Conservation (phyloP, 768 basidiomycete species). For the Psilocybe subaeruginosa region DNA sequence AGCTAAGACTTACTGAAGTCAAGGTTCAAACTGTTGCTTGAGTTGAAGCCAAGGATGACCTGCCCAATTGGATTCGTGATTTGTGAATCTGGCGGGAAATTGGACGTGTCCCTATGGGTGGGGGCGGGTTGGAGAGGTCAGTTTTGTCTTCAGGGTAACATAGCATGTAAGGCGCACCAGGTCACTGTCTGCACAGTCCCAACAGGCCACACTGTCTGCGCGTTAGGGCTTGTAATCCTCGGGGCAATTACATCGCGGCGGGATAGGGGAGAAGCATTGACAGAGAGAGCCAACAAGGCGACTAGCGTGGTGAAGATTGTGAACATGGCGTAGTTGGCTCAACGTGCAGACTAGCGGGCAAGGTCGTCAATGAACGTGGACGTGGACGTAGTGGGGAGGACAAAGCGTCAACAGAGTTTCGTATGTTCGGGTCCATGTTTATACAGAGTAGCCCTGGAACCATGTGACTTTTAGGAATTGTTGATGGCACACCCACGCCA, state of each 20-base stretch:
- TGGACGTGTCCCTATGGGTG: conserved; percentile 49
- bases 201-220: conserved; percentile 50
- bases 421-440: conserved; percentile 26
- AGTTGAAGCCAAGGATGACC: conserved; percentile 54
- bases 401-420: conserved; percentile 20
- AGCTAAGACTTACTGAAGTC: conserved; percentile 44
- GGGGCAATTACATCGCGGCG: conserved; percentile 52
- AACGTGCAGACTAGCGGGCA: conserved; percentile 20
- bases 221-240: conserved; percentile 49
- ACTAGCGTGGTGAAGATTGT: conserved; percentile 20
- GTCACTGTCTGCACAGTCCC: conserved; percentile 51
- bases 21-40: conserved; percentile 53
- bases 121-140: neutral
- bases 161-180: conserved; percentile 43
- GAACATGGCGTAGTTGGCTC: conserved; percentile 13
- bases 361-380: conserved; percentile 9
- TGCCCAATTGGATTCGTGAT: conserved; percentile 52
- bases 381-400: conserved; percentile 18
- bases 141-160: neutral
- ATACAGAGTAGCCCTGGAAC: conserved; percentile 19
- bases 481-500: conserved; percentile 4
- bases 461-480: conserved; percentile 21
- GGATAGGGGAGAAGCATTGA: conserved; percentile 39
- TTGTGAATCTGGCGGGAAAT: conserved; percentile 45
- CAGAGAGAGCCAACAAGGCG: conserved; percentile 18